Base-by-base conservation (phyloP, 129 eudicot genomes). In the Flaveria bidentis region DNA sequence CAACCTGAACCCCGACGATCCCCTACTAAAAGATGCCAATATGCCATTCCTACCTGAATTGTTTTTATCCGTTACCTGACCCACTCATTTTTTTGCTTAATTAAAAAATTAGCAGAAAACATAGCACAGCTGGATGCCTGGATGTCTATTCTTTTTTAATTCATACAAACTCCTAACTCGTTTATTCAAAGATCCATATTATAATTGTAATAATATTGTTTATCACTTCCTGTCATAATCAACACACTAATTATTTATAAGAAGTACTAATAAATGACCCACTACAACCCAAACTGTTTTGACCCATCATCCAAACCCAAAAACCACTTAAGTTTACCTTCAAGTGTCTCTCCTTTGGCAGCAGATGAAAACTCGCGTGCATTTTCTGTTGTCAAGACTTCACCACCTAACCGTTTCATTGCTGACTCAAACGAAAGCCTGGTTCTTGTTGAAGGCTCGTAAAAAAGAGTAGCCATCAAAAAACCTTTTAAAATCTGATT, bases 361-460 rank as follows among this genome's bases (percentile, higher is more conserved):
- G 99, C 97, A 45, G 99, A 94, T 45, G 99, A 94, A 78, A 91
- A 94, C 75, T 94, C 99, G 2, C 96, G 85, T 8, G 99, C 99
- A 89, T 94, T 94, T 85, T 94, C 99, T 2, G 97, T 94, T 7
- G 99, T 91, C 86, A 94, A 91, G 73, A 94, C 98, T 77, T 94
- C 98, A 51, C 99, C 99, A 20, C 99, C 97, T 70, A 91, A 83
- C 49, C 97, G 85, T 76, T 91, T 94, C 99, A 91, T 94, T 30
- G 99, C 97, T 45, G 99, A 94, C 78, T 94, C 99, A 78, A 94
- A 94, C 2, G 99, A 94, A 83, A 94, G 99, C 82, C 99, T 87
- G 47, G 99, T 94, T 78, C 99, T 89, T 2, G 99, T 94, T 10
- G 99, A 94, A 28, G 99, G 99, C 83, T 94, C 99, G 18, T 94